Conservation (phyloP, 805 yeast species). For the Yarrowia osloensis region DNA sequence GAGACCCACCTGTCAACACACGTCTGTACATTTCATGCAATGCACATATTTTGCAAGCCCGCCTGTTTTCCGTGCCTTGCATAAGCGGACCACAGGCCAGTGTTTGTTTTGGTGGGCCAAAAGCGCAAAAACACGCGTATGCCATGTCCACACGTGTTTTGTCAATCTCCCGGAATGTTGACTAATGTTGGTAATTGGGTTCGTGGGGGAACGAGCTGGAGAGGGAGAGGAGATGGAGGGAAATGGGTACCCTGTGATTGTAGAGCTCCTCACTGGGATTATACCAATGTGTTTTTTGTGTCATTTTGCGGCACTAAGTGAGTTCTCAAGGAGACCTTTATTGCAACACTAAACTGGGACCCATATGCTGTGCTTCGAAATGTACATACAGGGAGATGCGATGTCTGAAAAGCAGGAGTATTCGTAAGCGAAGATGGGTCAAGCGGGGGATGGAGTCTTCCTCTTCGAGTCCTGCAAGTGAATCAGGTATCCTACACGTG, state of each 20-base stretch:
- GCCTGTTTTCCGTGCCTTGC: background rate
- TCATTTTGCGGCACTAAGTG: background rate
- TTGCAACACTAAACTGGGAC: too few species aligned
- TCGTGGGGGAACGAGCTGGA: background rate
- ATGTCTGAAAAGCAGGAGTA: too few species aligned
- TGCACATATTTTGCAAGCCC: background rate
- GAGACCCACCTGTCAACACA: background rate
- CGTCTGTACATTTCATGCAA: background rate
- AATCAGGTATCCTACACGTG: too few species aligned
- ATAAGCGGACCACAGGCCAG: background rate
- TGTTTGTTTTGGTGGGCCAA: background rate
- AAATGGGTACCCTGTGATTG: background rate
- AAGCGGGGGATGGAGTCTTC: too few species aligned
- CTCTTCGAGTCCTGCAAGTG: too few species aligned
- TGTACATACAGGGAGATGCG: too few species aligned
- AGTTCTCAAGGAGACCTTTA: too few species aligned
- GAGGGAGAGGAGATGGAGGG: background rate
- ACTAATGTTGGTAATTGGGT: background rate
- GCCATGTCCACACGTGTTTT: conserved; percentile 12
- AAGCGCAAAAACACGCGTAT: background rate
- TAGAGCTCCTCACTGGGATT: background rate
- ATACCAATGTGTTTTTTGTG: background rate
- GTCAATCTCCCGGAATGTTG: conserved; percentile 27
- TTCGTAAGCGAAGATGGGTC: too few species aligned
- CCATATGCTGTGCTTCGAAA: too few species aligned